Percentiles rank a stretch among this genome's conserved stretches.
These are phyloP conservation scores for Cladosporium sp. DNA, from an alignment of 2,329 filamentous ascomycete genomes.

Conservation along the genomic window DNA sequence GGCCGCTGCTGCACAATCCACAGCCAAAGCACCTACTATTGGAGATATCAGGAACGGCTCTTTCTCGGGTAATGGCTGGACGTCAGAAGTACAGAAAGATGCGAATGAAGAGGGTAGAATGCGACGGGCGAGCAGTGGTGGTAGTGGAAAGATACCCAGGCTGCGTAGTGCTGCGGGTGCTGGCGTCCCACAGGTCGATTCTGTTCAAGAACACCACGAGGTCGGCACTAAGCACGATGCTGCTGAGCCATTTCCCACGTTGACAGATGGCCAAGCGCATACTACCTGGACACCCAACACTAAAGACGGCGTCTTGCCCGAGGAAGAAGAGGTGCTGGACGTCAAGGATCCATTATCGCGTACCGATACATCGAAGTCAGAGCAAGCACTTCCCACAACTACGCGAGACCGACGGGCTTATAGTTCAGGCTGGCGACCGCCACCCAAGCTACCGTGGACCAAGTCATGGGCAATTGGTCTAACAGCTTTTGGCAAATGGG, in stretches of 20 bases:
- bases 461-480: conserved; percentile 61
- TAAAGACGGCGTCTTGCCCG: conserved; percentile 4
- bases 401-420: conserved; percentile 22
- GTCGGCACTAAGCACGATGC: conserved; percentile 15
- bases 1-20: conserved; percentile 47
- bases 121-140: conserved; percentile 24
- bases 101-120: conserved; percentile 22
- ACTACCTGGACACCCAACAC: conserved; percentile 5
- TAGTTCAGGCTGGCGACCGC: conserved; percentile 45
- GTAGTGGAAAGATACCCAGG: conserved; percentile 21
- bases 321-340: not conserved
- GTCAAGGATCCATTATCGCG: not conserved
- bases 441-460: conserved; percentile 54
- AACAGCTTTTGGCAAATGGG: conserved; percentile 70
- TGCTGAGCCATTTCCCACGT: conserved; percentile 26
- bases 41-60: conserved; percentile 44
- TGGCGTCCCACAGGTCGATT: conserved; percentile 11
- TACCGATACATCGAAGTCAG: not conserved
- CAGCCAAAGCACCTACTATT: conserved; percentile 46
- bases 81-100: conserved; percentile 21
- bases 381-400: not conserved
- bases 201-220: conserved; percentile 23
- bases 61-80: conserved; percentile 27
- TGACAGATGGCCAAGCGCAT: conserved; percentile 28
- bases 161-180: conserved; percentile 7